Evolutionary conservation across 148 eudicot genomes (phyloP), one percentile per base, ranked within the genome.

Genomic region (Fallopia convolvulus): DNA sequence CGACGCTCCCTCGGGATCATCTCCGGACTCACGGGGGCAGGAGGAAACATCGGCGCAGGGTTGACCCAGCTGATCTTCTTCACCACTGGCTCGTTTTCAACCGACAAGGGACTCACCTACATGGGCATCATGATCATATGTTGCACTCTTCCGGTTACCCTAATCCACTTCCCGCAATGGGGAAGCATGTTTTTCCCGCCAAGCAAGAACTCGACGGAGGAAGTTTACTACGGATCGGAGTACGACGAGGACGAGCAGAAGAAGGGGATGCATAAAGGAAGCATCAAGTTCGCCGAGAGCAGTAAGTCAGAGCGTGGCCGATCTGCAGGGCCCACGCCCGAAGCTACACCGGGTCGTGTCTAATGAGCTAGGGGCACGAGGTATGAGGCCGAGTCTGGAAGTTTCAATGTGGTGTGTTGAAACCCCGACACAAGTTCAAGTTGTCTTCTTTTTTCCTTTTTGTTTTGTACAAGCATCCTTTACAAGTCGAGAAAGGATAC

Each of bases 161-260:
- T 85, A 15, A 58, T 89, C 44, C 87, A 89, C 72, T 89, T 89
- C 70, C 90, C 92, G 14, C 92, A 87, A 44, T 87, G 92, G 92
- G 92, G 92, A 0, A 78, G 90, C 65, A 87, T 87, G 90, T 83
- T 87, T 39, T 23, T 81, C 0, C 84, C 85, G 3, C 79, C 89
- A 6, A 18, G 77, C 0, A 77, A 80, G 42, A 71, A 75, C 52
- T 61, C 72, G 23, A 36, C 73, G 1, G 91, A 88, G 75, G 89
- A 84, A 61, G 12, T 30, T 3, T 88, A 86, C 63, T 88, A 86
- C 9, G 83, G 42, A 6, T 63, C 88, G 0, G 91, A 88, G 84
- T 88, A 82, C 74, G 74, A n/a, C 2, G 88, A 87, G 5, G 83
- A 82, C 0, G 88, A 86, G 83, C 78, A 85, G 79, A 26, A 68